Base-by-base conservation (phyloP, 2,329 filamentous ascomycete genomes). In the Epichloe uncinata region DNA sequence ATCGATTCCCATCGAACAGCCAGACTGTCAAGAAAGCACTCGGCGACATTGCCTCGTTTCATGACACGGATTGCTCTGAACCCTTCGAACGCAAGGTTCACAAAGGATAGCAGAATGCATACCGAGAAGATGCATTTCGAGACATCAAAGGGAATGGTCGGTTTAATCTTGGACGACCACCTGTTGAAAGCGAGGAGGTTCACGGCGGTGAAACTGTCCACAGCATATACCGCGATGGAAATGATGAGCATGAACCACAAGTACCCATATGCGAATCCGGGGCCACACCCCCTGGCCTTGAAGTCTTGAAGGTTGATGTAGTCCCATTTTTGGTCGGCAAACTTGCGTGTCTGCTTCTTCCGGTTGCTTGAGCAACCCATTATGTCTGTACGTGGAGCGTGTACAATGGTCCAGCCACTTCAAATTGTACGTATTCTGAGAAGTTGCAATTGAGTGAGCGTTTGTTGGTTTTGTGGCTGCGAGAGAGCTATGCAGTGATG, bases 81-180 rank as follows among this genome's bases (percentile, higher is more conserved):
- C 70, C 87, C 88, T 66, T 95, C 86, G 60, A 85, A 93, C 15
- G 70, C 73, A 30, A 94, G 75, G 56, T 97, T 86, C 55, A 88
- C 71, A 65, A 91, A 90, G 9, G 90, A 97, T 36, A 93, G 74
- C 55, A 97, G 84, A 62, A 98, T 97, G 65, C 90, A 95, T 50
- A 81, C 79, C 30, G 87, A 85, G 64, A 97, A 98, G 64, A 98
- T 90, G 89, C 90, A 96, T 70, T 93, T 94, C 12, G 88, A 85
- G 49, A 91, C 78, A 45, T 79, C 71, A 61, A 94, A 81, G 3
- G 82, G 78, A 56, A 97, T 84, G 40, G 79, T 77, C 1, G 89
- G 89, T 58, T 87, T 70, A 58, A 97, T 85, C 57, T 87, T 77
- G 48, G 85, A 87, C 1, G 87, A 87, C 90, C 90, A 97, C 53